Conservation (phyloP, 2,329 filamentous ascomycete genomes). For the Knufia petricola region DNA sequence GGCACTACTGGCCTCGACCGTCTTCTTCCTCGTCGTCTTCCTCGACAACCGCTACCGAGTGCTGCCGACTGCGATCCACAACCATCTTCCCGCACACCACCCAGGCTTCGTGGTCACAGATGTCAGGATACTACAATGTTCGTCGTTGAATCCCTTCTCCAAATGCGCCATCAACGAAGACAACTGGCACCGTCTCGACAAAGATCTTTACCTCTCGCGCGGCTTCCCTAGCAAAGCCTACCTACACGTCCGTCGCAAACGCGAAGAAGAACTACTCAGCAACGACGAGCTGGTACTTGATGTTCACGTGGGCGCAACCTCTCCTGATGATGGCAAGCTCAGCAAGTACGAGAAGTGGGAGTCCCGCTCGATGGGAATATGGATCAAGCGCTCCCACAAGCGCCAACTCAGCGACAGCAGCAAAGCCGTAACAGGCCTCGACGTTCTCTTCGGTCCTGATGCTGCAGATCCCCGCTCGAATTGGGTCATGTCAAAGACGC, state of each 20-base stretch:
- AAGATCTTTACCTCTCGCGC: conserved; percentile 72
- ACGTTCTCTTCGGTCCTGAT: conserved; percentile 82
- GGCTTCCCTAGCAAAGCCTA: conserved; percentile 69
- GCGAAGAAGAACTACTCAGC: conserved; percentile 67
- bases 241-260: conserved; percentile 71
- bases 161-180: conserved; percentile 64
- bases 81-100: conserved; percentile 76
- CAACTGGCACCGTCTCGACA: conserved; percentile 74
- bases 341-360: conserved; percentile 64
- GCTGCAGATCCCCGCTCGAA: conserved; percentile 79
- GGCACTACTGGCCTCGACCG: conserved; percentile 52
- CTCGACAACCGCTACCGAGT: conserved; percentile 84
- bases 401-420: conserved; percentile 65
- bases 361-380: conserved; percentile 63
- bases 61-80: conserved; percentile 75
- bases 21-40: conserved; percentile 64
- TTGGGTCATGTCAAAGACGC: conserved; percentile 69
- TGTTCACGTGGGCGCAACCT: conserved; percentile 61
- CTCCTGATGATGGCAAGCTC: conserved; percentile 53
- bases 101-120: conserved; percentile 79
- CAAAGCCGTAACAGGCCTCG: conserved; percentile 66
- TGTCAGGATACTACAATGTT: conserved; percentile 68
- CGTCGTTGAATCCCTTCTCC: conserved; percentile 61
- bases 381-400: conserved; percentile 67
- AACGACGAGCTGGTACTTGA: conserved; percentile 74